Evolutionary conservation across 805 yeast genomes (phyloP).

Genomic region (Candida stauntonica): DNA sequence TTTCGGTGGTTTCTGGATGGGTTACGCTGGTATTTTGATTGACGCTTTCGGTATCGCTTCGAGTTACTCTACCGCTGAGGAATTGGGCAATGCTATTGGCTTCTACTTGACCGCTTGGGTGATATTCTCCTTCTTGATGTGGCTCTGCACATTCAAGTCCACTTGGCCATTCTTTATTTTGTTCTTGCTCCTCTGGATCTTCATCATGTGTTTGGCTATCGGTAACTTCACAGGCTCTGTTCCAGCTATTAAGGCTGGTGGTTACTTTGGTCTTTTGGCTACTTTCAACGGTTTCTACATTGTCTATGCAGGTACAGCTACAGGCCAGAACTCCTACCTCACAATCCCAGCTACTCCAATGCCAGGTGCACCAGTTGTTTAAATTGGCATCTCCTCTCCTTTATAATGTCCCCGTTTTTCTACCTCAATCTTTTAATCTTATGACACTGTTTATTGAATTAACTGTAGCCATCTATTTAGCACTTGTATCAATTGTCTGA

Average conservation of each 20-base stretch:
- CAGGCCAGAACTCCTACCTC: conserved; percentile 54
- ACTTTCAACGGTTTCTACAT: conserved; percentile 58
- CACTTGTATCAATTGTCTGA: conserved; percentile 15
- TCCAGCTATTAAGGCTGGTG: conserved; percentile 51
- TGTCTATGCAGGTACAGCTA: conserved; percentile 60
- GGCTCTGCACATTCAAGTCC: conserved; percentile 53
- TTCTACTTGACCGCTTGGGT: conserved; percentile 61
- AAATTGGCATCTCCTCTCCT: too few species aligned
- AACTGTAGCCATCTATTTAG: conserved; percentile 22
- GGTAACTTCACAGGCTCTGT: conserved; percentile 47
- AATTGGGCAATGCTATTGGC: conserved; percentile 49
- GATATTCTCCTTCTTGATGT: conserved; percentile 55
- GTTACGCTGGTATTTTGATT: conserved; percentile 60
- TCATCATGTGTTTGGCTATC: conserved; percentile 47
- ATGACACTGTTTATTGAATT: neutral
- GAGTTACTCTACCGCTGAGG: conserved; percentile 42
- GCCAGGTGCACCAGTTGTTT: conserved; percentile 41
- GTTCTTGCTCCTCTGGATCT: conserved; percentile 48
- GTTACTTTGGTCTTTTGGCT: conserved; percentile 53
- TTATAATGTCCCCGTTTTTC: too few species aligned
- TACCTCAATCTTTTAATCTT: neutral
- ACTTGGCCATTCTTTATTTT: conserved; percentile 56
- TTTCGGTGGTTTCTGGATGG: conserved; percentile 73
- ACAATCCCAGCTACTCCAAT: conserved; percentile 47
- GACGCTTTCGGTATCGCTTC: conserved; percentile 54